Evolutionary conservation across 768 basidiomycete species (phyloP).

Genomic region (Tricholomella constricta): DNA sequence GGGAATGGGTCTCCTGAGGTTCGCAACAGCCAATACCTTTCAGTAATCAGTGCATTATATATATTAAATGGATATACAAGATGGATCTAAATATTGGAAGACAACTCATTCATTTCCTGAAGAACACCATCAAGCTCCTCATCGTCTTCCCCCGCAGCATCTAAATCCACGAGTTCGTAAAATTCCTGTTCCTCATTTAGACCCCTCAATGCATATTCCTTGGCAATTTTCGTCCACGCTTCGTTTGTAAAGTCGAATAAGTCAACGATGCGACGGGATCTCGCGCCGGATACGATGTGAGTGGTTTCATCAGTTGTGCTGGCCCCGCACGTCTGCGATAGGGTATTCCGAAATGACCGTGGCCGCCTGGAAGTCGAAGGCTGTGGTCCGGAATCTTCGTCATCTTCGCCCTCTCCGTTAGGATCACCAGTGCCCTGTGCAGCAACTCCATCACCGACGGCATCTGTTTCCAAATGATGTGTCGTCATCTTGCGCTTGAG

Average conservation of each 20-base stretch:
- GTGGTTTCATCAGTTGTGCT: too few species aligned
- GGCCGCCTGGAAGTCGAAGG: too few species aligned
- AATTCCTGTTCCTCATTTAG: slow-evolving; percentile 25
- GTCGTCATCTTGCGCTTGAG: slow-evolving; percentile 5
- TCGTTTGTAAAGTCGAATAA: slow-evolving; percentile 9
- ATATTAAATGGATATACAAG: too few species aligned
- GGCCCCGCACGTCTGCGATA: too few species aligned
- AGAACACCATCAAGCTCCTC: not conserved
- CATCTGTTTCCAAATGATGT: not conserved
- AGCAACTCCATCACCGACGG: not conserved
- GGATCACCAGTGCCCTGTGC: too few species aligned
- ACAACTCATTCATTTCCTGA: not conserved
- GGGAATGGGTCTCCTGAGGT: too few species aligned
- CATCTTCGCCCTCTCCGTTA: too few species aligned
- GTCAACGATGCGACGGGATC: slow-evolving; percentile 13
- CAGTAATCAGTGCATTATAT: too few species aligned
- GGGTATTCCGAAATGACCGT: too few species aligned
- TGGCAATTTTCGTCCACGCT: slow-evolving; percentile 1
- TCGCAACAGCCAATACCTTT: too few species aligned
- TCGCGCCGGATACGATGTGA: not conserved
- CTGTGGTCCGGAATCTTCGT: too few species aligned
- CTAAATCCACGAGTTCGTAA: slow-evolving; percentile 12
- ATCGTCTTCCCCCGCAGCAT: not conserved
- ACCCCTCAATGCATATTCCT: slow-evolving; percentile 1
- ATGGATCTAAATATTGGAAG: not conserved